phyloP scores from a whole-genome alignment of 2,329 filamentous ascomycete genomes.

The Stemphylium beticola region DNA sequence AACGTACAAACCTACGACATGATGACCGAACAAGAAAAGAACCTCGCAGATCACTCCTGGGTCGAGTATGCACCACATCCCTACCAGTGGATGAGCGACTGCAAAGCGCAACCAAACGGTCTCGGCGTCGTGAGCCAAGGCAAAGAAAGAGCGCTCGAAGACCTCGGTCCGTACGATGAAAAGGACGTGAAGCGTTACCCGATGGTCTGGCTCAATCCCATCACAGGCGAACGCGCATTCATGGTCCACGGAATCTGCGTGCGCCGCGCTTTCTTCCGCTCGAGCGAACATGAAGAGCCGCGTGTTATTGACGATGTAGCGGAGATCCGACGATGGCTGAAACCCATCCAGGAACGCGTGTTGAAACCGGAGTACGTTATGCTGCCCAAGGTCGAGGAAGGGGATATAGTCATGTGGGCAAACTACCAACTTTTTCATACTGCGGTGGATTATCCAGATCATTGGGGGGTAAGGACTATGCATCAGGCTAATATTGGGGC shows the following conservation, averaged over 20 bases:
- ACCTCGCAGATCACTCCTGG: conserved; percentile 53
- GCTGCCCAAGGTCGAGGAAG: conserved; percentile 50
- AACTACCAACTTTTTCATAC: conserved; percentile 40
- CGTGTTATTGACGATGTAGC: conserved; percentile 48
- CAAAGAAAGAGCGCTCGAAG: conserved; percentile 48
- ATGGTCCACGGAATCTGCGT: conserved; percentile 8
- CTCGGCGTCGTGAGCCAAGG: conserved; percentile 51
- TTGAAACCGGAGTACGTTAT: conserved; percentile 54
- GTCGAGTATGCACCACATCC: conserved; percentile 56
- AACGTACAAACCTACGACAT: conserved; percentile 52
- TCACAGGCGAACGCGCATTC: conserved; percentile 44
- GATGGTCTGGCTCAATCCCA: conserved; percentile 57
- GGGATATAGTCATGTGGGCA: conserved; percentile 50
- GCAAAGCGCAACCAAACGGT: conserved; percentile 51
- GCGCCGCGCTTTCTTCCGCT: conserved; percentile 48
- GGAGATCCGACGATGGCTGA: conserved; percentile 47
- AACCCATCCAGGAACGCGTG: conserved; percentile 50
- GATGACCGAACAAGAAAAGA: conserved; percentile 52
- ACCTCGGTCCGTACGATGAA: conserved; percentile 47
- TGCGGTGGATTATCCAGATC: conserved; percentile 53
- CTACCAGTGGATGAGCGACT: conserved; percentile 47
- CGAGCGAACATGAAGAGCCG: conserved; percentile 41
- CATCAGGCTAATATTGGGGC: conserved; percentile 56
- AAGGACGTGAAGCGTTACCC: conserved; percentile 52
- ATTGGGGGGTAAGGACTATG: conserved; percentile 52